Percentiles rank a stretch among this genome's conserved stretches.
These are phyloP conservation scores for Paraleonurus japonicus DNA, from an alignment of 257 asterid genomes.

Conservation along the genomic window DNA sequence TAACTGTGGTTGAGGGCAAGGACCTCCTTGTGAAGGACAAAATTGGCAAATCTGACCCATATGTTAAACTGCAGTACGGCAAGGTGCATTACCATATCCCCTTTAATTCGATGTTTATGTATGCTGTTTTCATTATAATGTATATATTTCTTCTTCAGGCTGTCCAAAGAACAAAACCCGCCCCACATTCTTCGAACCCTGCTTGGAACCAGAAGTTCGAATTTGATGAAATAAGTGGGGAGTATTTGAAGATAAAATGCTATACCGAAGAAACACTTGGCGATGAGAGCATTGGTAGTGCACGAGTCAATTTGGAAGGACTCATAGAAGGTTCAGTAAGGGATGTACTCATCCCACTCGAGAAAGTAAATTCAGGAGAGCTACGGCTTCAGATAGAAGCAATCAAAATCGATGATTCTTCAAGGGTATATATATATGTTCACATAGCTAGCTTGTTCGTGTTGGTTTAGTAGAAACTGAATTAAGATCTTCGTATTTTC, in stretches of 20 bases:
- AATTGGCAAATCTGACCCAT: constrained; percentile 74
- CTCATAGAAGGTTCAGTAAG: constrained; percentile 75
- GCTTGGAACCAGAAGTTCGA: constrained; percentile 90
- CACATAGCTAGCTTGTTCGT: neutral
- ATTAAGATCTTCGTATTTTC: constrained; percentile 21
- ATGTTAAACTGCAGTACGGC: constrained; percentile 81
- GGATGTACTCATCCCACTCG: constrained; percentile 87
- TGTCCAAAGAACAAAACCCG: constrained; percentile 60
- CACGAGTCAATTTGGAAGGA: constrained; percentile 95
- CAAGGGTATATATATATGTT: constrained; percentile 45
- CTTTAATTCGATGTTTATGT: neutral
- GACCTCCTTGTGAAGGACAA: constrained; percentile 72
- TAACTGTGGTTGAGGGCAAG: constrained; percentile 80
- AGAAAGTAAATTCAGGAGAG: constrained; percentile 89
- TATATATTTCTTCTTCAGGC: constrained; percentile 42
- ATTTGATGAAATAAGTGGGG: constrained; percentile 90
- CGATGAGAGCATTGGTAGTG: constrained; percentile 94
- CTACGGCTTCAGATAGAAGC: constrained; percentile 85
- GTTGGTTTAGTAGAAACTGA: neutral
- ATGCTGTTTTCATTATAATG: too few relatives aligned
- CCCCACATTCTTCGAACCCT: constrained; percentile 64
- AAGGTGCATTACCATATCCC: constrained; percentile 48
- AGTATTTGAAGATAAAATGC: constrained; percentile 80
- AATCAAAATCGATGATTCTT: constrained; percentile 49
- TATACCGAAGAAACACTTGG: constrained; percentile 72